Base-by-base conservation (phyloP, 1,284 basidiomycete species). In the Moesziomyces aphidis region DNA sequence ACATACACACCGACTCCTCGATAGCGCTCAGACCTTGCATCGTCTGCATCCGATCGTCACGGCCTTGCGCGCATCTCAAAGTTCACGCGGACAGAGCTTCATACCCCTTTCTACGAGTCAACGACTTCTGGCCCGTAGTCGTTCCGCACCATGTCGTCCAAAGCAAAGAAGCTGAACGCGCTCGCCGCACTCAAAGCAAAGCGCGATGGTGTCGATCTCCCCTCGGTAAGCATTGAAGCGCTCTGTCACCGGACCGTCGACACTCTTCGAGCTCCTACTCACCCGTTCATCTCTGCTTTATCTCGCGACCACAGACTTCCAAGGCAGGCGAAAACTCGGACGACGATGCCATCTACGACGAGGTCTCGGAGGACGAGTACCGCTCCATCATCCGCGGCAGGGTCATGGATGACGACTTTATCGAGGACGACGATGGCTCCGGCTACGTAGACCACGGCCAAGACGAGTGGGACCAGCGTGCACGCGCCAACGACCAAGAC, bases 381-480 rank as follows among this genome's bases (percentile, higher is more conserved):
- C 90, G 89, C 77, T 88, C 89, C 19, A 92, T 98, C 66, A 94
- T 98, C 5, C 90, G 90, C 58, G 90, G 91, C 2, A 89, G 97
- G 21, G 88, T 97, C n/a, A 91, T 93, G 74, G 88, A 89, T 77
- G 94, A 97, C 80, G 96, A 99, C 85, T 99, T 99, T 74, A 93
- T 83, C 65, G 84, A 93, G 50, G 95, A 99, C 80, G 97, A 99
- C 86, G 95, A 95, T 55, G 89, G 92, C 0, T 90, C 88, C 22
- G 97, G 94, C 13, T 99, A 99, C 83, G 91, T 93, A 81, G 97
- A 99, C 86, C 93, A 97, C 80, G 97, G 97, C 5, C 91, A 93
- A 89, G 95, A 98, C 74, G 95, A 96, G 79, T 97, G 93, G 91
- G 86, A 87, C 51, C 64, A 80, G 24, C 68, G 55, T 21, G 60